A percentile compares a stretch with the other conserved stretches of the same genome.
phyloP scores from a whole-genome alignment of 805 yeast species.

The Candida ulmi region DNA sequence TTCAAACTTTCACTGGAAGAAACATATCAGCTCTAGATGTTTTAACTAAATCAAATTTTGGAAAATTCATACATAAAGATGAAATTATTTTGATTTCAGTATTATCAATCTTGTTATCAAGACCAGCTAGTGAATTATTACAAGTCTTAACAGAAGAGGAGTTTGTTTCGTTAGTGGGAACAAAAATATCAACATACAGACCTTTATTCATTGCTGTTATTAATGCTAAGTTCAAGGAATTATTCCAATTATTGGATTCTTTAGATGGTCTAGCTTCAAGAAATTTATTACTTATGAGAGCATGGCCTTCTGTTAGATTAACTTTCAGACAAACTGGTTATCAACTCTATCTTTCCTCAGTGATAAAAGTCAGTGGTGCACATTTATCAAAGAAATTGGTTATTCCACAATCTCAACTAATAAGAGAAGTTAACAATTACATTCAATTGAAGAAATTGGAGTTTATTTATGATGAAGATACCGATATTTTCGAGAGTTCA shows the following conservation, averaged over 20 bases:
- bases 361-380: slow-evolving; percentile 13
- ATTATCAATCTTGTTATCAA: slow-evolving; percentile 15
- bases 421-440: slow-evolving; percentile 13
- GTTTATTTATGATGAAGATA: slow-evolving; percentile 8
- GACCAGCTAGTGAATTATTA: slow-evolving; percentile 11
- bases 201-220: slow-evolving; percentile 18
- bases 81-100: slow-evolving; percentile 16
- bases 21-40: slow-evolving; percentile 15
- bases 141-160: slow-evolving; percentile 13
- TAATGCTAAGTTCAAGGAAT: slow-evolving; percentile 21
- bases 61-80: slow-evolving; percentile 16
- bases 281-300: slow-evolving; percentile 15
- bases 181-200: slow-evolving; percentile 17
- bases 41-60: slow-evolving; percentile 12
- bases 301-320: slow-evolving; percentile 21
- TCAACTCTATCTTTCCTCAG: slow-evolving; percentile 27
- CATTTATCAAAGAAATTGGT: slow-evolving; percentile 15
- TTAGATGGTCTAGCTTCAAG: slow-evolving; percentile 6
- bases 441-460: slow-evolving; percentile 11
- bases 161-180: slow-evolving; percentile 16
- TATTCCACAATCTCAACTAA: slow-evolving; percentile 11
- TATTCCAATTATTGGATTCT: slow-evolving; percentile 13
- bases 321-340: slow-evolving; percentile 26
- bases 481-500: slow-evolving; percentile 10
- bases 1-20: slow-evolving; percentile 13